These are phyloP conservation scores for Pseudocercospora cruenta DNA, from an alignment of 2,329 filamentous ascomycete genomes.

Conservation along the genomic window DNA sequence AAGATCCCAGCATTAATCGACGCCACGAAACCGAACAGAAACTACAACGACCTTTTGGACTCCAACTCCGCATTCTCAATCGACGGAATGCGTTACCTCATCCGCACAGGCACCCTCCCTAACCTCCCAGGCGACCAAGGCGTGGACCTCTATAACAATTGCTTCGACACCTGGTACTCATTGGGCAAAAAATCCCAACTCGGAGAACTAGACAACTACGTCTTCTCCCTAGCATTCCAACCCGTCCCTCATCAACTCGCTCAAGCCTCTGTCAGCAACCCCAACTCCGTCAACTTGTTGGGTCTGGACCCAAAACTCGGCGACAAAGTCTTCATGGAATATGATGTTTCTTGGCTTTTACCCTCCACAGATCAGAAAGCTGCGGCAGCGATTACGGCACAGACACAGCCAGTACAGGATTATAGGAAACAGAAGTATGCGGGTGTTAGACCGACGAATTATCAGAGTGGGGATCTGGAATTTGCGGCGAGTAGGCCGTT, in stretches of 20 bases:
- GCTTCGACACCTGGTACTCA: constrained; percentile 25
- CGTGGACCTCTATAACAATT: constrained; percentile 24
- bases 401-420: constrained; percentile 25
- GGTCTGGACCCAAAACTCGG: constrained; percentile 24
- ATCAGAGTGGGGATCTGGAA: constrained; percentile 23
- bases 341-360: constrained; percentile 29
- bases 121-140: constrained; percentile 31
- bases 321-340: constrained; percentile 31
- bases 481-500: constrained; percentile 26
- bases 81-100: constrained; percentile 42
- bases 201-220: constrained; percentile 20
- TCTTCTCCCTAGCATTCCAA: constrained; percentile 28
- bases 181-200: constrained; percentile 15
- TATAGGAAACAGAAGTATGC: constrained; percentile 27
- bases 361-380: constrained; percentile 21
- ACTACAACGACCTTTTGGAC: constrained; percentile 26
- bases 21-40: constrained; percentile 17
- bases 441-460: constrained; percentile 27
- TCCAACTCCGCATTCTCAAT: constrained; percentile 25
- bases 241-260: constrained; percentile 26
- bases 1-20: constrained; percentile 26
- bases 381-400: constrained; percentile 21
- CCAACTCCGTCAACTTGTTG: constrained; percentile 28
- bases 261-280: constrained; percentile 21
- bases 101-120: constrained; percentile 45